Evolutionary conservation across 2,329 filamentous ascomycete genomes (phyloP).

Genomic region (Mycocentrospora acerina): DNA sequence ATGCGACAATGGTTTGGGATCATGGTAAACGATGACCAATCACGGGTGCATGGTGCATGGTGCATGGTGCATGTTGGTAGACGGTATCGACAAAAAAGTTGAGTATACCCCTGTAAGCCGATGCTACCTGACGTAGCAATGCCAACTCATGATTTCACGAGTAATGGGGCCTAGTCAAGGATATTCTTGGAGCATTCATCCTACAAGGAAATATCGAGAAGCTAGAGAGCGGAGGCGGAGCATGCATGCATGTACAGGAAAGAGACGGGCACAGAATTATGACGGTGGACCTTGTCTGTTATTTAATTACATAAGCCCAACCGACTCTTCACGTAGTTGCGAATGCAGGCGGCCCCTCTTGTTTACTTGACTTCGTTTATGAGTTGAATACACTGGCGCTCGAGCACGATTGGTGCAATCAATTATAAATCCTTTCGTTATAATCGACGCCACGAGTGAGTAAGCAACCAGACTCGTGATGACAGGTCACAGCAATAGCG

Average conservation of each 20-base stretch:
- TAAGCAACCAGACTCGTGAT: too few relatives aligned
- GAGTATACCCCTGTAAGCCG: too few relatives aligned
- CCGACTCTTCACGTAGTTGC: slow-evolving; percentile 28
- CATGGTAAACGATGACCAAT: slow-evolving; percentile 11
- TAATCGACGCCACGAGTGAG: too few relatives aligned
- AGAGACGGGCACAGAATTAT: slow-evolving; percentile 7
- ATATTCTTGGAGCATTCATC: slow-evolving; percentile 7
- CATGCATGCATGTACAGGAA: not conserved
- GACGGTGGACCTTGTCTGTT: slow-evolving; percentile 37
- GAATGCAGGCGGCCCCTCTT: slow-evolving; percentile 27
- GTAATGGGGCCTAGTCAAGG: slow-evolving; percentile 28
- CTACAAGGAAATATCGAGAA: not conserved
- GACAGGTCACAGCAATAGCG: not conserved
- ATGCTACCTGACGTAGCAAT: too few relatives aligned
- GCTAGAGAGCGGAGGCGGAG: not conserved
- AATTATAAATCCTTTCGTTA: too few relatives aligned
- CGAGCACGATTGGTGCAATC: not conserved
- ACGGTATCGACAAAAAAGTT: slow-evolving; percentile 15
- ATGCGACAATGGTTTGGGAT: slow-evolving; percentile 25
- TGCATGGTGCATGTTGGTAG: slow-evolving; percentile 31
- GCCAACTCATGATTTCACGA: slow-evolving; percentile 28
- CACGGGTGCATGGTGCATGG: slow-evolving; percentile 27
- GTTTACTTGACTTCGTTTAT: not conserved
- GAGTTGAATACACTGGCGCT: not conserved
- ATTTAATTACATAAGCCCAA: slow-evolving; percentile 41